Conservation (phyloP, 2,329 filamentous ascomycete species). For the Fusarium anthophilum region DNA sequence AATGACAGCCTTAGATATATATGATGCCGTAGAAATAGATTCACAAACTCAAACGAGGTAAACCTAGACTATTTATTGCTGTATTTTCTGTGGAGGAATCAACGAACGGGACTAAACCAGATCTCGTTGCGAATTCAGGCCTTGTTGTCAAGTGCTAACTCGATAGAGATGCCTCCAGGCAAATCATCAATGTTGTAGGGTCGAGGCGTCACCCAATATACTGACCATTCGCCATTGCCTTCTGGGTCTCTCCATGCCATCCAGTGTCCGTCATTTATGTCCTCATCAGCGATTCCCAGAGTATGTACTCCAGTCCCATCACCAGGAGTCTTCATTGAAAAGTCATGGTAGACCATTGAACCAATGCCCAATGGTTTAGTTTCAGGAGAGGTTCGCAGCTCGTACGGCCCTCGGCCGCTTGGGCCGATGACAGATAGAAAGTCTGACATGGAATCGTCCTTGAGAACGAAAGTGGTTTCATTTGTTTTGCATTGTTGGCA, state of each 20-base stretch:
- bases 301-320: rapidly evolving
- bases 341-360: neutral
- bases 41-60: no score
- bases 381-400: neutral
- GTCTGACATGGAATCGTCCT: neutral
- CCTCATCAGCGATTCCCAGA: neutral
- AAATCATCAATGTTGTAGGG: neutral
- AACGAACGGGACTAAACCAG: no score
- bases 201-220: neutral
- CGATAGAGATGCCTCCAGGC: neutral
- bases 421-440: neutral
- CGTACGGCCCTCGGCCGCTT: neutral
- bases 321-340: neutral
- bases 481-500: neutral
- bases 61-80: no score
- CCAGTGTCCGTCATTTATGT: neutral
- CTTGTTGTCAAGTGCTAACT: neutral
- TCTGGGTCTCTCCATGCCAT: neutral
- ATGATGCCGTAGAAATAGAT: no score
- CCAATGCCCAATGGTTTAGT: neutral
- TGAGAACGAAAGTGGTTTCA: neutral
- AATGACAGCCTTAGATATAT: no score
- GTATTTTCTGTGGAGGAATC: no score
- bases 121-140: rapidly evolving
- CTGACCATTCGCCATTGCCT: neutral